Evolutionary conservation across 352 stramenopile species (phyloP), one percentile per base, ranked within the genome.

Genomic region (Globisporangium echinulatum): DNA sequence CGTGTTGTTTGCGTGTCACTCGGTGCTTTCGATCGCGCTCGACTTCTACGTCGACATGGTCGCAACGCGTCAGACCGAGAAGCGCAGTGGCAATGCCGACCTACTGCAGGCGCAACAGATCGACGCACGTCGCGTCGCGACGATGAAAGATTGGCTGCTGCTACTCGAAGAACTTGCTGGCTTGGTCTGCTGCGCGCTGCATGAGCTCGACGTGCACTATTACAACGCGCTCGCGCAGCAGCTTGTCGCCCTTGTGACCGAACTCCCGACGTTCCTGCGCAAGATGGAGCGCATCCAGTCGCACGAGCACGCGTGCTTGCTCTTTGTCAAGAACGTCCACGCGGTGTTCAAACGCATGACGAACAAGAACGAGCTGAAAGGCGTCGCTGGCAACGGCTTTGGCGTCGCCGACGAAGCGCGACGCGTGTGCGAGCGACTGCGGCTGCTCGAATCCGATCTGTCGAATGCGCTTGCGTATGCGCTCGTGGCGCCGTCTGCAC

Each of bases 251-350:
- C 66, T 75, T 7, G 60, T 70, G 39, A 58, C 54, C 3, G 72
- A 85, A 36, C 46, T 82, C 1, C 75, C 72, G 0, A 3, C 54
- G 7, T 78, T 82, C 56, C 51, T 82, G 25, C 64, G 66, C 14
- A 82, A 82, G 47, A 76, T 71, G 60, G 68, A 84, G 62, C 59
- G 62, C 5, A 25, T 69, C 0, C 63, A 78, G 38, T 72, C 70
- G 5, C 61, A 68, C 44, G 43, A 64, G 13, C 60, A 80, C 39
- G 63, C 68, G 1, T 44, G 78, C 0, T 38, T 68, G 15, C 62
- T 80, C 54, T 70, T 79, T 50, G 53, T 82, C 36, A 75, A 70
- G n/a, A 85, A 80, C 54, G 42, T 82, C 6, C 66, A 82, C 52
- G 60, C 57, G 6, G 38, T 82, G 11, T 52, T 85, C 1, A 76